Evolutionary conservation across 1,284 basidiomycete genomes (phyloP), one percentile per base, ranked within the genome.

Genomic region (Inonotus obliquus): DNA sequence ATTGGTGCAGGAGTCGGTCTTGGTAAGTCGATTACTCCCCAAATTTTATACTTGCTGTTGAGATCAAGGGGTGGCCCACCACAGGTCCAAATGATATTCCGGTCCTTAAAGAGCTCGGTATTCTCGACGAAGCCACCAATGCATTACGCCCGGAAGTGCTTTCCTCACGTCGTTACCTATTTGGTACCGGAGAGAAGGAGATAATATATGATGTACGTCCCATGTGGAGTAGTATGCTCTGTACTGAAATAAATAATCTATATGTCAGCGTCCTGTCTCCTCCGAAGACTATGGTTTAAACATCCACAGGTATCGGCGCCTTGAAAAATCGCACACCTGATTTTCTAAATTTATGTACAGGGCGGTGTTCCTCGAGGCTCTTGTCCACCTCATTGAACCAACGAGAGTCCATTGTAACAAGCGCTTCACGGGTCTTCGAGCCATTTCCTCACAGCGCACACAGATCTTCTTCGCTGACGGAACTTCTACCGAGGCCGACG

Each of bases 1-100:
- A 75, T 84, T 44, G 82, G 82, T 4, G 81, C 83, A 21, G 82
- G 81, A 0, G 76, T 84, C 35, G 79, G 77, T 14, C 62, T 86
- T 45, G 82, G 83, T 81, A 61, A 55, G 69, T 60, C 37, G 4
- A 41, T 13, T 32, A 13, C n/a, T 17, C 41, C 11, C 41, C 19
- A 17, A 14, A 14, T 27, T 44, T 9, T 55, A 41, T 54, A 54
- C 45, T 41, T 25, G 55, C 21, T 14, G n/a, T n/a, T n/a, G n/a
- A n/a, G n/a, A n/a, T n/a, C n/a, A n/a, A n/a, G n/a, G n/a, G n/a
- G n/a, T n/a, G n/a, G n/a, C n/a, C n/a, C n/a, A n/a, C n/a, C n/a
- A n/a, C 58, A 84, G 81, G 82, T 6, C 74, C 80, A 1, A 85
- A 85, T 68, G 80, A 78, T 9, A 66, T 82, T 9, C 75, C 76